Evolutionary conservation across 169 alveolate genomes (phyloP).

Genomic region (Cryptosporidium andersoni): DNA sequence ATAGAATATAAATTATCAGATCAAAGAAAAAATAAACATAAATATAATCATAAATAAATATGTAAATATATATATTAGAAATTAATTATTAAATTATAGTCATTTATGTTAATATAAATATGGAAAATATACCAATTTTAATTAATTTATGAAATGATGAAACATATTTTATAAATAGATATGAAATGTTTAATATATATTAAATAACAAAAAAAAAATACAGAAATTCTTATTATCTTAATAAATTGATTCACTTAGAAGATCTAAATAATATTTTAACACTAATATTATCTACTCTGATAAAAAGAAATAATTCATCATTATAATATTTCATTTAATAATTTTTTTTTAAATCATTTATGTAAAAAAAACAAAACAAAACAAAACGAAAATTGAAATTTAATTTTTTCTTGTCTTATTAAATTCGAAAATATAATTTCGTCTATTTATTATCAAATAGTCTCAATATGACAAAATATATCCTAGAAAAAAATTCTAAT

Average conservation of each 20-base stretch:
- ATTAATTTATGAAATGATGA: no score
- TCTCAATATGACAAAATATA: slow-evolving; percentile 11
- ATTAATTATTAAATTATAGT: no score
- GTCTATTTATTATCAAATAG: slow-evolving; percentile 3
- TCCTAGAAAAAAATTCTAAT: slow-evolving; percentile 22
- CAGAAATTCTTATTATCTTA: background rate
- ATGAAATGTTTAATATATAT: slow-evolving; percentile 7
- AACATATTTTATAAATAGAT: background rate
- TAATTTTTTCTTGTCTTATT: background rate
- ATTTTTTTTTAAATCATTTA: slow-evolving; percentile 23
- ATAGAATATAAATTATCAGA: no score
- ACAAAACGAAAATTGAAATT: slow-evolving; percentile 11
- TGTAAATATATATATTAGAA: no score
- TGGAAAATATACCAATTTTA: no score
- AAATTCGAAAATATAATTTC: slow-evolving; percentile 3
- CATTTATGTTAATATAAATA: no score
- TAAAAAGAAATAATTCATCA: background rate
- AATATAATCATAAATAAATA: no score
- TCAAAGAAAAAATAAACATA: no score
- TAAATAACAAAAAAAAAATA: slow-evolving; percentile 9
- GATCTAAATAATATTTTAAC: slow-evolving; percentile 16
- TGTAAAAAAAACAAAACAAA: slow-evolving; percentile 29
- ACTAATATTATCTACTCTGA: background rate
- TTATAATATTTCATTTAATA: background rate
- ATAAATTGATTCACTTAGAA: background rate